Evolutionary conservation across 768 basidiomycete genomes (phyloP), one percentile per base, ranked within the genome.

Genomic region (Suillus luteus): DNA sequence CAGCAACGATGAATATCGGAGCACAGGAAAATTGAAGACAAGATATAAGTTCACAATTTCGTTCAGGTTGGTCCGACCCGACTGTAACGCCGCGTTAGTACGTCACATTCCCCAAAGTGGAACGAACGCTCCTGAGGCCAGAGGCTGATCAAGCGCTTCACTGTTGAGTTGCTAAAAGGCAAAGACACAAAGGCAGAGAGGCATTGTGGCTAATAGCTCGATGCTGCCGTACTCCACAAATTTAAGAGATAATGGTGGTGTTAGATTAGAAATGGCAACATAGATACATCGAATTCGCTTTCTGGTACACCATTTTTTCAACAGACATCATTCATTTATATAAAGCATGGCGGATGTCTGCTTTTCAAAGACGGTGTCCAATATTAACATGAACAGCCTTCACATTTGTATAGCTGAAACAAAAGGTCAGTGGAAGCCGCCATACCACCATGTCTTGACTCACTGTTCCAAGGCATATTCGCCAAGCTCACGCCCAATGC

Each of bases 341-440:
- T n/a, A 12, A 46, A 19, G 19, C n/a, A 37, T 37, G 35, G 35
- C 5, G n/a, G 12, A 55, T 55, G 10, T 12, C 24, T 46, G 19
- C 8, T 19, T 5, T 43, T 40, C 54, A 62, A 22, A 62, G 61
- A 59, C 27, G 19, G 31, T 38, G 19, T 60, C 79, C 77, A 35
- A 89, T 69, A 73, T 89, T 89, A 65, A 90, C 79, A 64, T 90
- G 88, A 1, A 92, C 86, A 31, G 85, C 84, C 74, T 91, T 91
- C 72, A 88, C 83, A 67, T 85, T 82, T 1, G 85, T 86, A 73
- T 89, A 90, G 67, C 85, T 87, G 63, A 19, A 33, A 61, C 19
- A 62, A 33, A 59, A 60, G 5, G 52, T 58, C 31, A 62, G 33
- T 14, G 19, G 15, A 60, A 27, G 19, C 10, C 31, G 22, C 40